These are phyloP conservation scores for Colletotrichum navitas DNA, from an alignment of 2,329 filamentous ascomycete genomes.

Conservation along the genomic window DNA sequence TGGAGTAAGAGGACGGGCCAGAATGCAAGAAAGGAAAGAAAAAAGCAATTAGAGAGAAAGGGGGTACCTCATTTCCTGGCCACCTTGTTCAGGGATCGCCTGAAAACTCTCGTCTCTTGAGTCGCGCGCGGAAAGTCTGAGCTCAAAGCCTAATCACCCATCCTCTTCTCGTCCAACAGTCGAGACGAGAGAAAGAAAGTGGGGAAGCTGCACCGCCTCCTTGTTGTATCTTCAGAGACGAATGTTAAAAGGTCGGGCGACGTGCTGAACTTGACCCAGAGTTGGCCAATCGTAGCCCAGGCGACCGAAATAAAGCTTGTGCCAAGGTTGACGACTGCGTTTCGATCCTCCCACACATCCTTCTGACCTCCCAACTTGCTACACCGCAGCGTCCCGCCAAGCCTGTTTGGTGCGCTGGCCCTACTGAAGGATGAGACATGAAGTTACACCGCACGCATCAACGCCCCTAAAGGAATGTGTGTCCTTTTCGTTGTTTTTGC, in stretches of 20 bases:
- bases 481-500: neutral
- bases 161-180: neutral
- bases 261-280: conserved; percentile 12
- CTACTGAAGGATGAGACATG: conserved; percentile 27
- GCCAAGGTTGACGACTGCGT: conserved; percentile 35
- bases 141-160: neutral
- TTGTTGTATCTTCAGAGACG: neutral
- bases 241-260: conserved; percentile 17
- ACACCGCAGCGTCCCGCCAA: conserved; percentile 33
- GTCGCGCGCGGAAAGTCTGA: conserved; percentile 5
- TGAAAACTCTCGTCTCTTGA: conserved; percentile 15
- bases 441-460: conserved; percentile 14
- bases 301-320: conserved; percentile 30
- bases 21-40: neutral
- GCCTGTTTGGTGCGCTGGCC: conserved; percentile 16
- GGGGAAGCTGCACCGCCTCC: conserved; percentile 13
- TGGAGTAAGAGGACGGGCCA: neutral
- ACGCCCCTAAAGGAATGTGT: neutral
- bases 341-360: conserved; percentile 29
- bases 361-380: conserved; percentile 22
- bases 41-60: neutral
- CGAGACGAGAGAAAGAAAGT: neutral
- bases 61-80: neutral
- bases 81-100: neutral
- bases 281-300: conserved; percentile 18